Conservation (phyloP, 116 monocot species). For the Phalaenopsis hybrid region DNA sequence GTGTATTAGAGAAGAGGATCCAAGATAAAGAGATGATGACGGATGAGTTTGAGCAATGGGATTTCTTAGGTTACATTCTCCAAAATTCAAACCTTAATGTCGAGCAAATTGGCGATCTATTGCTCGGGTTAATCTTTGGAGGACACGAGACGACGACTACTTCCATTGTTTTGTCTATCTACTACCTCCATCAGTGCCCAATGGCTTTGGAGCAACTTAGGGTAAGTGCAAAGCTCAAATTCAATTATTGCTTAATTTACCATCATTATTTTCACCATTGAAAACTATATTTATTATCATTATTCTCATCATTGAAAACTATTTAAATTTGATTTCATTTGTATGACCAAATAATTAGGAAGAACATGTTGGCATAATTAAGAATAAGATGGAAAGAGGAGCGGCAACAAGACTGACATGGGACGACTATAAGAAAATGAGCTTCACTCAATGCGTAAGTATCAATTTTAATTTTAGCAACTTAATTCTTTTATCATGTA, state of each 20-base stretch:
- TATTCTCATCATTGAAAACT: neutral
- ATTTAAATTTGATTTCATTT: neutral
- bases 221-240: slow-evolving; percentile 4
- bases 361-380: slow-evolving; percentile 35
- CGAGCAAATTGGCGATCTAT: slow-evolving; percentile 12
- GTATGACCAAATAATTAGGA: slow-evolving; percentile 15
- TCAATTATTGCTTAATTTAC: neutral
- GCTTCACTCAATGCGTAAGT: slow-evolving; percentile 82
- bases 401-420: slow-evolving; percentile 39
- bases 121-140: slow-evolving; percentile 14
- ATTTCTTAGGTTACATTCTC: slow-evolving; percentile 7
- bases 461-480: neutral
- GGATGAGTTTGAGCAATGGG: neutral
- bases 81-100: neutral
- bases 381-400: slow-evolving; percentile 32
- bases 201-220: slow-evolving; percentile 14
- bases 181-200: slow-evolving; percentile 12
- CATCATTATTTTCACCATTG: neutral
- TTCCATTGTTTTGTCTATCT: slow-evolving; percentile 5
- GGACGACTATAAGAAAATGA: slow-evolving; percentile 93
- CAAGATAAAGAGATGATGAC: neutral
- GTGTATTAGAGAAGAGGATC: neutral
- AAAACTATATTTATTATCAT: neutral
- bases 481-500: too few species aligned
- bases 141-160: slow-evolving; percentile 20